A percentile compares a stretch with the other conserved stretches of the same genome.
phyloP scores from a whole-genome alignment of 768 basidiomycete genomes.

The Neoboletus brunneissimus region DNA sequence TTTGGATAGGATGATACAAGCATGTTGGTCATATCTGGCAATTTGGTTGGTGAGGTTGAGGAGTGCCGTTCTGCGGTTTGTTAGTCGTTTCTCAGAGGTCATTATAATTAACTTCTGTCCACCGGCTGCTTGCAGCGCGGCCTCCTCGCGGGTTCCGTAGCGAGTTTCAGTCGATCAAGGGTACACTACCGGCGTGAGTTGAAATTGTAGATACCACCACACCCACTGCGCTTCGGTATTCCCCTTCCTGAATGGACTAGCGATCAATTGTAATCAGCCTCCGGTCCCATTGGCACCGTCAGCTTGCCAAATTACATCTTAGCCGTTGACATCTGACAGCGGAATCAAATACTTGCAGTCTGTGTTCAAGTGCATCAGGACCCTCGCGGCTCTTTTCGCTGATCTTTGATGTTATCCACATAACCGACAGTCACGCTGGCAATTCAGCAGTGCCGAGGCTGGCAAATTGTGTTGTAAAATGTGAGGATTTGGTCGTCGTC shows the following conservation, averaged over 20 bases:
- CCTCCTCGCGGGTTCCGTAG: conserved; percentile 25
- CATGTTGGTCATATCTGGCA: conserved; percentile 28
- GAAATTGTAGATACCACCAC: background rate
- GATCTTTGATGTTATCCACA: conserved; percentile 25
- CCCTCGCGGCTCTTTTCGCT: conserved; percentile 12
- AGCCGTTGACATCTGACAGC: conserved; percentile 28
- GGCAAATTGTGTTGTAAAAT: conserved; percentile 13
- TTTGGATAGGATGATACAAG: conserved; percentile 30
- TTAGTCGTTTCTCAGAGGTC: conserved; percentile 9
- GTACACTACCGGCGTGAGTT: background rate
- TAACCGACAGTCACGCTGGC: conserved; percentile 18
- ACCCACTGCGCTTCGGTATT: background rate
- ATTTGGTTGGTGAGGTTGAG: conserved; percentile 15
- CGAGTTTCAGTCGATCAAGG: conserved; percentile 15
- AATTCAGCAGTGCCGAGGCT: conserved; percentile 9
- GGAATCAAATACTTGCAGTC: conserved; percentile 27
- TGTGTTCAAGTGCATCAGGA: conserved; percentile 9
- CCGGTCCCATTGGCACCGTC: conserved; percentile 7
- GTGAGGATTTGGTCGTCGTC: conserved; percentile 18
- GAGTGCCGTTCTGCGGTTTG: conserved; percentile 14
- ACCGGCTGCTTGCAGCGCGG: conserved; percentile 31
- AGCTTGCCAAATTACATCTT: conserved; percentile 2
- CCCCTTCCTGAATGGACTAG: conserved; percentile 3
- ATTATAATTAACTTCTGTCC: conserved; percentile 24
- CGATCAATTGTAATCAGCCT: conserved; percentile 20